phyloP scores from a whole-genome alignment of 176 grass and related monocot species.

The Areca catechu region DNA sequence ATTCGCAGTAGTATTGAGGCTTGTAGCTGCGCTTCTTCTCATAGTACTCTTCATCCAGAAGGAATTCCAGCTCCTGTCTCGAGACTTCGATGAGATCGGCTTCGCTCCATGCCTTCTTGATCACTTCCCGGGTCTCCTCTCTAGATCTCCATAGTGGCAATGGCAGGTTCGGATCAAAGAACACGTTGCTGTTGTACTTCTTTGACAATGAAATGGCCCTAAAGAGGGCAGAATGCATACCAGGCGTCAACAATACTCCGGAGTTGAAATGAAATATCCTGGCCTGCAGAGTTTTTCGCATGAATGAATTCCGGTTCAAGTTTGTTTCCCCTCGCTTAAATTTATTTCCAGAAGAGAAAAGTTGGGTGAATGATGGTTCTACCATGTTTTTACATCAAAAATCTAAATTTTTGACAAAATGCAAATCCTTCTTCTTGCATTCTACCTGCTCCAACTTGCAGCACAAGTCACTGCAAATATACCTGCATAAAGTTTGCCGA shows the following conservation, averaged over 20 bases:
- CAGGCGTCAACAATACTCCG: conserved; percentile 47
- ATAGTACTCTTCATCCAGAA: conserved; percentile 78
- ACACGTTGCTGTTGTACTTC: conserved; percentile 54
- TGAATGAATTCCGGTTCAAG: background rate
- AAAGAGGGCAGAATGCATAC: conserved; percentile 59
- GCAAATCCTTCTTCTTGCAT: too few relatives aligned
- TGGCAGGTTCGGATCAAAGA: conserved; percentile 88
- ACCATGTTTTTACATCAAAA: too few relatives aligned
- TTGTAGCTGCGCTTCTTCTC: conserved; percentile 50
- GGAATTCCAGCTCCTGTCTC: conserved; percentile 81
- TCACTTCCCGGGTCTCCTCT: conserved; percentile 59
- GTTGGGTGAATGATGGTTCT: background rate
- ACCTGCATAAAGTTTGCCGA: too few relatives aligned
- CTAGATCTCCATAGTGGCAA: conserved; percentile 69
- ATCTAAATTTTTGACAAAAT: too few relatives aligned
- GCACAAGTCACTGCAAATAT: too few relatives aligned
- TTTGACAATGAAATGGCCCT: conserved; percentile 69
- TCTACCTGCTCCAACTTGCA: too few relatives aligned
- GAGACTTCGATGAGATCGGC: conserved; percentile 82
- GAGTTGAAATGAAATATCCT: conserved; percentile 88
- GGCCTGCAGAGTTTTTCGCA: conserved; percentile 49
- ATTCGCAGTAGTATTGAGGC: conserved; percentile 80
- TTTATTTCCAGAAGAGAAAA: too few relatives aligned
- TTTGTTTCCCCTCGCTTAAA: too few relatives aligned
- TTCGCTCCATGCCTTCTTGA: conserved; percentile 53